Base-by-base conservation (phyloP, 768 basidiomycete genomes). In the Boletus reticuloceps region DNA sequence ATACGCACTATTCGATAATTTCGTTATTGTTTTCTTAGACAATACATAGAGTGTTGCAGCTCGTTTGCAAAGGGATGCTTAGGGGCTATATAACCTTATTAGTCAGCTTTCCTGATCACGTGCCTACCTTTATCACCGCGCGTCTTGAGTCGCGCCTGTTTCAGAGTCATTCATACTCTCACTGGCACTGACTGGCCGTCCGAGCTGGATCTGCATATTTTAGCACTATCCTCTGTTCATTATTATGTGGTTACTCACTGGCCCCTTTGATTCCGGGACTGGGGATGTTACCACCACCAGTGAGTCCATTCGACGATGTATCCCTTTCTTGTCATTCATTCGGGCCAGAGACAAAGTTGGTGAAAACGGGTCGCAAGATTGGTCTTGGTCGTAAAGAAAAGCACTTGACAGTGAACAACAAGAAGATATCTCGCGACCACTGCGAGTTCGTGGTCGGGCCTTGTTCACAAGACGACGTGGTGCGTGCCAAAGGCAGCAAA, bases 391-490 rank as follows among this genome's bases (percentile, higher is more conserved):
- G 89, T 40, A 86, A 81, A 68, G 80, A 77, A 1, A 69, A 70
- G 41, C 73, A 74, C 0, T 71, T 91, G 2, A 29, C 76, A 6
- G 70, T 91, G 44, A 79, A 79, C 55, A 78, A 76, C 71, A 84
- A 83, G 63, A 85, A 82, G 64, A 76, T 92, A 44, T 91, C 89
- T 0, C 75, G 78, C 29, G 72, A 81, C 20, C 84, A 88, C 58
- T 83, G 81, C 46, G 69, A 76, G 46, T 80, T 91, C 52, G 70
- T 72, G 6, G 83, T 91, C 5, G 84, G 77, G 2, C 58, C 71
- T 5, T 86, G 77, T 51, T 69, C 79, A 1, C 58, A 65, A 14
- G 80, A 83, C 38, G 78, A 88, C 54, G 76, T 77, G 55, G 89
- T 89, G 63, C 55, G 85, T 55, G 19, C n/a, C 52, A 38, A 22